phyloP scores from a whole-genome alignment of 768 basidiomycete genomes.

The Lepiota venenata region DNA sequence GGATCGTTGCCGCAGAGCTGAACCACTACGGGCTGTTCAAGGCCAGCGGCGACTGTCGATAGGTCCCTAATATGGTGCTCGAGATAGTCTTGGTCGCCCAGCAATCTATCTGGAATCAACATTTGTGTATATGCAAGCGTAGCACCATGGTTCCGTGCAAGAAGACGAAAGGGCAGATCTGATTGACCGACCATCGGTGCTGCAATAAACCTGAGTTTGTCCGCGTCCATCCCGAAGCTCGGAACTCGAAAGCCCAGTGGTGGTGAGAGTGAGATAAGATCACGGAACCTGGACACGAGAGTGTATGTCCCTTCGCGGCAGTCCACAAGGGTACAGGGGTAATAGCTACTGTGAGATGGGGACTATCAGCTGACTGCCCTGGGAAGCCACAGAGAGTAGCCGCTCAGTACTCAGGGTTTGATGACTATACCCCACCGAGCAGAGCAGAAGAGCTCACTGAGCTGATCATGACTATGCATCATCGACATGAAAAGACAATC shows the following conservation, averaged over 20 bases:
- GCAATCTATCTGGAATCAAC: slow-evolving; percentile 59
- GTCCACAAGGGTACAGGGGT: neutral
- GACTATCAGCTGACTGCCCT: neutral
- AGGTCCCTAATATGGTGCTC: slow-evolving; percentile 62
- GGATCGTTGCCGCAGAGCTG: slow-evolving; percentile 75
- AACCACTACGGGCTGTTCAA: slow-evolving; percentile 53
- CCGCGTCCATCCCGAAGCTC: slow-evolving; percentile 12
- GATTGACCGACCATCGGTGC: slow-evolving; percentile 84
- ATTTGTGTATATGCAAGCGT: slow-evolving; percentile 77
- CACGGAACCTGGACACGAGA: neutral
- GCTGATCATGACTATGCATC: neutral
- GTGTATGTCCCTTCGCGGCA: neutral
- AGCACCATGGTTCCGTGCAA: slow-evolving; percentile 59
- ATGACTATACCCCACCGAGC: no score
- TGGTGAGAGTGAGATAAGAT: slow-evolving; percentile 1
- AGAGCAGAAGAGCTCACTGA: neutral
- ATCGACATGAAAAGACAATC: neutral
- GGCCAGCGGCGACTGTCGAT: slow-evolving; percentile 20
- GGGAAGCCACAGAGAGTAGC: neutral
- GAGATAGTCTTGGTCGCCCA: slow-evolving; percentile 63
- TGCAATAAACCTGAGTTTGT: slow-evolving; percentile 41
- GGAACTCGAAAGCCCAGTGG: neutral
- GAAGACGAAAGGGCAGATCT: slow-evolving; percentile 67
- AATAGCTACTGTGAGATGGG: neutral
- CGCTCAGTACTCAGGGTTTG: neutral